Conservation (phyloP, 2,329 filamentous ascomycete species). For the Neonectria coccinea region DNA sequence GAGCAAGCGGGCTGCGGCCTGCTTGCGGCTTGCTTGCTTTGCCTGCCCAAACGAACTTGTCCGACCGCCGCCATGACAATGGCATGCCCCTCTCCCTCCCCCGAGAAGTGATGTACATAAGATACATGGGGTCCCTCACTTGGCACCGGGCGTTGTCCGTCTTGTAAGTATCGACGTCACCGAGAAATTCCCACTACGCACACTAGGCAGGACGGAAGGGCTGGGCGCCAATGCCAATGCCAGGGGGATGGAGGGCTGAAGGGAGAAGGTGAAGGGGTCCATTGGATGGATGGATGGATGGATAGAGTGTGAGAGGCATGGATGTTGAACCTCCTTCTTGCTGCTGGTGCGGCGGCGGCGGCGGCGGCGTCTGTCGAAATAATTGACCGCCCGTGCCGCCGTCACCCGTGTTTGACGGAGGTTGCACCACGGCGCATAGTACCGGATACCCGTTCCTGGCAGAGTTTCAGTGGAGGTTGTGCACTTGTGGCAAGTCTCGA, state of each 20-base stretch:
- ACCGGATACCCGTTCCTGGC: conserved; percentile 27
- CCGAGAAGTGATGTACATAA: background rate
- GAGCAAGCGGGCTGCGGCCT: no score
- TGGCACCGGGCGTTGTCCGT: conserved; percentile 11
- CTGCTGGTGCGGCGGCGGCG: conserved; percentile 39
- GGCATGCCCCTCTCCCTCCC: background rate
- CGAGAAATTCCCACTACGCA: background rate
- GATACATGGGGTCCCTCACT: conserved; percentile 3
- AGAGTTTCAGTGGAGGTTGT: background rate
- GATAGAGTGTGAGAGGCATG: background rate
- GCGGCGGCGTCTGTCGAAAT: conserved; percentile 40
- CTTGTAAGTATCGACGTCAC: conserved; percentile 16
- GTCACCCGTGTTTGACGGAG: conserved; percentile 17
- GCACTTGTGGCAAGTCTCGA: background rate
- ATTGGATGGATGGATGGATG: no score
- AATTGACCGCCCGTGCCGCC: conserved; percentile 42
- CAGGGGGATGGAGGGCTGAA: no score
- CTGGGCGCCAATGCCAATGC: no score
- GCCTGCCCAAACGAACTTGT: background rate
- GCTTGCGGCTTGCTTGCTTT: no score
- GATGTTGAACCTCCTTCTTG: background rate
- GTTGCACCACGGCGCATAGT: conserved; percentile 21
- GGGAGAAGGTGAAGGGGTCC: no score
- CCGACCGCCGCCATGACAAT: conserved; percentile 16
- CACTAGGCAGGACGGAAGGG: background rate